Conservation (phyloP, 1,139 yeast species). For the Citeromyces siamensis region DNA sequence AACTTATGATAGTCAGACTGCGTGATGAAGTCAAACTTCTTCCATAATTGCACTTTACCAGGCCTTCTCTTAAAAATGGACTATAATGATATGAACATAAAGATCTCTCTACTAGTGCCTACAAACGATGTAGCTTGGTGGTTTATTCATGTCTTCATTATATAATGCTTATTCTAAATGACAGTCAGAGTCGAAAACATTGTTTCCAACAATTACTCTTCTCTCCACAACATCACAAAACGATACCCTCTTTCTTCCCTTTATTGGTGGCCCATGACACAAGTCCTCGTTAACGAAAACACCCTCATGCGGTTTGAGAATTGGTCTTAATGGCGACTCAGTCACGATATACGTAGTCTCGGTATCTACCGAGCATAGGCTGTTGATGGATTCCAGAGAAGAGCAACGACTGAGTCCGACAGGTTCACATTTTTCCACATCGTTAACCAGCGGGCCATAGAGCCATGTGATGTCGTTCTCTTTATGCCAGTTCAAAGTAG, state of each 20-base stretch:
- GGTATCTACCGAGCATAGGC: background rate
- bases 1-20: too few species aligned
- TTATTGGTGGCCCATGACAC: too few species aligned
- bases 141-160: background rate
- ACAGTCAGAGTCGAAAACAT: constrained; percentile 9
- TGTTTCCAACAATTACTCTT: constrained; percentile 13
- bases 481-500: constrained; percentile 66
- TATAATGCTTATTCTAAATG: constrained; percentile 3
- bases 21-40: too few species aligned
- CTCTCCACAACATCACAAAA: constrained; percentile 12
- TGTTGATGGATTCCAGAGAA: background rate
- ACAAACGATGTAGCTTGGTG: background rate
- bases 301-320: too few species aligned
- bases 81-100: too few species aligned
- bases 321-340: too few species aligned
- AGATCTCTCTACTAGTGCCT: background rate
- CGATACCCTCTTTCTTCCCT: constrained; percentile 12
- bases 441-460: constrained; percentile 51
- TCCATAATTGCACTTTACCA: too few species aligned
- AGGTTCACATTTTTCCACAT: constrained; percentile 7
- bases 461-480: constrained; percentile 74
- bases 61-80: too few species aligned
- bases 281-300: too few species aligned
- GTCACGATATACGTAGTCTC: too few species aligned
- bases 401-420: background rate